phyloP scores from a whole-genome alignment of 2,329 filamentous ascomycete species.

The Pseudocercospora macadamiae region DNA sequence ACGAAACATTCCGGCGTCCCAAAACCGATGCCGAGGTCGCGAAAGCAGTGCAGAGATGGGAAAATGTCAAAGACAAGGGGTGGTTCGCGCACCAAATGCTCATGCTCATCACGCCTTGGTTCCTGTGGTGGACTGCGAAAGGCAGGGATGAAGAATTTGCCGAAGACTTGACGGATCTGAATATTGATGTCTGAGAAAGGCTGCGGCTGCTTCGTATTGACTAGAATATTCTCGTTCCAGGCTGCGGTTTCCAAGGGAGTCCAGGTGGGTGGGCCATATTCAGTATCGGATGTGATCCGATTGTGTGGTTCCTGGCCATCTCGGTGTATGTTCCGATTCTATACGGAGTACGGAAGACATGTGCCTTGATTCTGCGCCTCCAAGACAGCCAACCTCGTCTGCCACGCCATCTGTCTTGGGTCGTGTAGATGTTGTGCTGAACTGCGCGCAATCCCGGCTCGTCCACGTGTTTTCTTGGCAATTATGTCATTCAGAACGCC shows the following conservation, averaged over 20 bases:
- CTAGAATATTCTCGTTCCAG: not conserved
- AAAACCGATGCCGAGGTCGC: conserved; percentile 4
- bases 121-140: conserved; percentile 7
- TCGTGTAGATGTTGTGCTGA: too few species aligned
- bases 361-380: too few species aligned
- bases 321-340: too few species aligned
- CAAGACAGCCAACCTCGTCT: too few species aligned
- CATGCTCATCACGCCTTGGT: conserved; percentile 11
- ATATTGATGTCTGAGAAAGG: not conserved
- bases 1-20: conserved; percentile 4
- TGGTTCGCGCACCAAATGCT: conserved; percentile 1
- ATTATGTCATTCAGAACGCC: not conserved
- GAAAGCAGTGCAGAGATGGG: conserved; percentile 8
- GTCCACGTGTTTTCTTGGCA: too few species aligned
- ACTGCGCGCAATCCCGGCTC: too few species aligned
- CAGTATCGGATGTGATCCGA: too few species aligned
- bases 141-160: conserved; percentile 6
- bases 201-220: not conserved
- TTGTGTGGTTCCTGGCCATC: too few species aligned
- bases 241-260: too few species aligned
- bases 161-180: not conserved
- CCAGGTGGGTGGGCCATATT: too few species aligned
- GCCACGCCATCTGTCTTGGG: too few species aligned
- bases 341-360: too few species aligned
- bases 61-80: conserved; percentile 9